Conservation (phyloP, 257 asterid genomes). For the Parsonsia alboflavescens region DNA sequence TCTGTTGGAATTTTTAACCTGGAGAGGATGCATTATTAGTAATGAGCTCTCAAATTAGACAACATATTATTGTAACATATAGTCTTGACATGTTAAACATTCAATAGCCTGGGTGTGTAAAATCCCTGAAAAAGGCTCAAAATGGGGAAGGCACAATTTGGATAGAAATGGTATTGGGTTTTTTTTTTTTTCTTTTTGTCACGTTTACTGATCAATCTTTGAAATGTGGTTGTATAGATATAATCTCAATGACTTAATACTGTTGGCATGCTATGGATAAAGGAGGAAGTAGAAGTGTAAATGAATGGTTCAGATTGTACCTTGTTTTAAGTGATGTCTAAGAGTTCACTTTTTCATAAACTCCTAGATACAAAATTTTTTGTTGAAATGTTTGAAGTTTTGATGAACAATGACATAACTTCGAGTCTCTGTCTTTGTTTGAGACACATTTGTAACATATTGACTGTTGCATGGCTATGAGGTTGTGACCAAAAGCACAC, state of each 20-base stretch:
- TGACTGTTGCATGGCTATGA: not conserved
- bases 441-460: not conserved
- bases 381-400: not conserved
- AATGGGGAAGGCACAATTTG: not conserved
- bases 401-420: not conserved
- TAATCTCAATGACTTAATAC: too few species aligned
- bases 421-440: not conserved
- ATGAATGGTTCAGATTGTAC: not conserved
- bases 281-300: not conserved
- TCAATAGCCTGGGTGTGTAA: too few species aligned
- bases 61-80: too few species aligned
- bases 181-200: not conserved
- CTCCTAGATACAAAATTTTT: not conserved
- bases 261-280: not conserved
- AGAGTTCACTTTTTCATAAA: not conserved
- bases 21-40: not conserved
- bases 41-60: too few species aligned
- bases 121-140: too few species aligned
- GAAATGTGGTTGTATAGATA: not conserved
- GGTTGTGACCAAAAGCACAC: not conserved
- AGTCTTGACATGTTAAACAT: too few species aligned
- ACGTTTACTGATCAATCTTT: not conserved
- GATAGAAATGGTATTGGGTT: not conserved
- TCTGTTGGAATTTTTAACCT: not conserved
- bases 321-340: not conserved